Evolutionary conservation across 352 stramenopile species (phyloP).

Genomic region (Phytopythium mirpurense): DNA sequence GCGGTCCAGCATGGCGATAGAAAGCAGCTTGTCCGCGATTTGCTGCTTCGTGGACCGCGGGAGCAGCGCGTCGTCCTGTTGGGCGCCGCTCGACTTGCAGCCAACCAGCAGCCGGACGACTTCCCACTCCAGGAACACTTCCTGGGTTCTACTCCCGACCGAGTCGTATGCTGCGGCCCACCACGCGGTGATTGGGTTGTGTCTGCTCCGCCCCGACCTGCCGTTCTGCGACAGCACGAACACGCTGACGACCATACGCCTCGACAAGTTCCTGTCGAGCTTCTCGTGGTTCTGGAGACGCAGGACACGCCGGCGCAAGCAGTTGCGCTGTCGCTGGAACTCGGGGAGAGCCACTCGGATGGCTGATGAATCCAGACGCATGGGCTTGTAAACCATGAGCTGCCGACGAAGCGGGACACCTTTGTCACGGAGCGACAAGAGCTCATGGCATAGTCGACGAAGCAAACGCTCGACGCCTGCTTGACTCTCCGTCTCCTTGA

Average conservation of each 20-base stretch:
- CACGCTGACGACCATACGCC: constrained; percentile 45
- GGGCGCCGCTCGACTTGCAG: constrained; percentile 9
- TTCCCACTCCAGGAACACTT: constrained; percentile 69
- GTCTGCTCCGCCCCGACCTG: neutral
- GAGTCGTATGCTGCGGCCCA: constrained; percentile 67
- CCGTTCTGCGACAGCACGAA: neutral
- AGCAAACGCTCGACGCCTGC: constrained; percentile 24
- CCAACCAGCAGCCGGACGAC: constrained; percentile 50
- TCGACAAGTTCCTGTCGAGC: constrained; percentile 2
- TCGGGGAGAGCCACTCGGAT: constrained; percentile 43
- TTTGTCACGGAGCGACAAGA: constrained; percentile 41
- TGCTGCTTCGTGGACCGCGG: constrained; percentile 11
- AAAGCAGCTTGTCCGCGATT: constrained; percentile 47
- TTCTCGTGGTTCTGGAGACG: constrained; percentile 21
- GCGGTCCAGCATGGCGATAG: constrained; percentile 55
- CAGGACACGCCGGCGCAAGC: constrained; percentile 31
- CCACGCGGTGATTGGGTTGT: constrained; percentile 10
- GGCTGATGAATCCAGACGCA: constrained; percentile 19
- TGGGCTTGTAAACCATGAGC: constrained; percentile 34
- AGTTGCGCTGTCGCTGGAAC: constrained; percentile 31
- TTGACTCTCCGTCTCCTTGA: constrained; percentile 24
- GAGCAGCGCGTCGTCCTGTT: constrained; percentile 11
- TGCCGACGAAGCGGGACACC: constrained; percentile 41
- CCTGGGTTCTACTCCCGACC: constrained; percentile 21
- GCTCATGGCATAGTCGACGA: constrained; percentile 25